phyloP scores from a whole-genome alignment of 1,284 basidiomycete species.

The Cutaneotrichosporon dermatis region DNA sequence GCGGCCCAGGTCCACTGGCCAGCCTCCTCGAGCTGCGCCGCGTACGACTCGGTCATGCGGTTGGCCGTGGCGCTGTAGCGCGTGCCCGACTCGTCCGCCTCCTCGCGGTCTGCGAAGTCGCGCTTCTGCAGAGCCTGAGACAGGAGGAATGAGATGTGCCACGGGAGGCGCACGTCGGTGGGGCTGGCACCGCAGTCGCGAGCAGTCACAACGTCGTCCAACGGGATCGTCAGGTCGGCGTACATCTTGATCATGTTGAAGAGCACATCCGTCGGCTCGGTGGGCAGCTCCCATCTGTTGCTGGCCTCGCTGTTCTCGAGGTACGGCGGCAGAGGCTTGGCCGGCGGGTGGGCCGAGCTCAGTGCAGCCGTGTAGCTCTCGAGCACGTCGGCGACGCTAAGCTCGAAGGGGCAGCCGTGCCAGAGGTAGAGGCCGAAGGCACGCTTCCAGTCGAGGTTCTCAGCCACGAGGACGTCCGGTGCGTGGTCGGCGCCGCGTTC shows the following conservation, averaged over 20 bases:
- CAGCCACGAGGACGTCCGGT: constrained; percentile 65
- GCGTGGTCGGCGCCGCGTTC: constrained; percentile 58
- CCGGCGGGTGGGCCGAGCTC: constrained; percentile 44
- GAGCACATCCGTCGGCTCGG: constrained; percentile 60
- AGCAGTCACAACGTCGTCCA: constrained; percentile 57
- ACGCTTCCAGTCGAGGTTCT: constrained; percentile 89
- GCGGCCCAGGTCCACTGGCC: constrained; percentile 80
- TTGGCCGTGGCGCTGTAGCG: constrained; percentile 74
- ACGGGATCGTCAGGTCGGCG: constrained; percentile 54
- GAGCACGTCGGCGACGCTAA: constrained; percentile 66
- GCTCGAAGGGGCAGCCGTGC: constrained; percentile 74
- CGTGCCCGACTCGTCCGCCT: constrained; percentile 56
- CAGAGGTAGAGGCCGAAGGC: constrained; percentile 87
- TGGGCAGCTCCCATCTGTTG: constrained; percentile 45
- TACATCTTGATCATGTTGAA: constrained; percentile 77
- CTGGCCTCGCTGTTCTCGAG: constrained; percentile 47
- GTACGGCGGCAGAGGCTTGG: constrained; percentile 69
- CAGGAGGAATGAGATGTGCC: constrained; percentile 89
- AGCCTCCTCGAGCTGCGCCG: constrained; percentile 74
- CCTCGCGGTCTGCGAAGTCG: constrained; percentile 74
- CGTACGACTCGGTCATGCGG: constrained; percentile 74
- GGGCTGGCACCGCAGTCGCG: constrained; percentile 71
- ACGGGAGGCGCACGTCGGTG: constrained; percentile 75
- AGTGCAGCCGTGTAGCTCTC: constrained; percentile 61
- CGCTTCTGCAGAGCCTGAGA: constrained; percentile 74